A percentile compares a stretch with the other conserved stretches of the same genome.
These are phyloP conservation scores for Colletotrichum limetticola DNA, from an alignment of 2,329 filamentous ascomycete genomes.

Conservation along the genomic window DNA sequence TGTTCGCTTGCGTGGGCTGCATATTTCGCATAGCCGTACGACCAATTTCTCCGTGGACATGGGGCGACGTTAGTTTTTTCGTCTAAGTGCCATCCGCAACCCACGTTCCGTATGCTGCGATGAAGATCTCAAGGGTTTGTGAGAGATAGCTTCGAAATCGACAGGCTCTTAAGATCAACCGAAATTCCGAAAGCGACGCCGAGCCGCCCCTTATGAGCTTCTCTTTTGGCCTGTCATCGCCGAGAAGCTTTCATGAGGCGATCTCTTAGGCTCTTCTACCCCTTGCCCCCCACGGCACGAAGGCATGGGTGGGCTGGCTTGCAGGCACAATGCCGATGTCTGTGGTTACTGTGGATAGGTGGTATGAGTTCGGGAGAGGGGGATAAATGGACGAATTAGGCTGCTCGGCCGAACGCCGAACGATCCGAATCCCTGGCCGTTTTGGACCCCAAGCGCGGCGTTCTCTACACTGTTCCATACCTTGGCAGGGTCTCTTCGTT, in stretches of 20 bases:
- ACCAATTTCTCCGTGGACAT: neutral
- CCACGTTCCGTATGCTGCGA: neutral
- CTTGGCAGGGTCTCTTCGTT: conserved; percentile 2
- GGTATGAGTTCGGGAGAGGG: neutral
- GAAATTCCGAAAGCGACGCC: neutral
- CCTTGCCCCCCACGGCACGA: neutral
- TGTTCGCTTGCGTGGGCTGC: neutral
- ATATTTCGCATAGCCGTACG: neutral
- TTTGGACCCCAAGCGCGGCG: neutral
- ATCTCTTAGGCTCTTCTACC: neutral
- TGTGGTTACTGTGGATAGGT: neutral
- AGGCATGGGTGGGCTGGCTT: neutral
- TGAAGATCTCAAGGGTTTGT: neutral
- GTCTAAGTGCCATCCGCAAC: too few species aligned
- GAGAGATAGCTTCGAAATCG: neutral
- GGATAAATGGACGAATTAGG: neutral
- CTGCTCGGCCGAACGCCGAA: neutral
- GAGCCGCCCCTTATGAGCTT: neutral
- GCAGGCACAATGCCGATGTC: conserved; percentile 18
- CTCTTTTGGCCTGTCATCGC: neutral
- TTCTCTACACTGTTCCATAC: neutral
- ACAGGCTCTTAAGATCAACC: neutral
- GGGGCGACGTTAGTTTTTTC: too few species aligned
- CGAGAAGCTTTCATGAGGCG: neutral
- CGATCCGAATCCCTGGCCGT: conserved; percentile 5